phyloP scores from a whole-genome alignment of 2,329 filamentous ascomycete species.

The Claviceps sp. region DNA sequence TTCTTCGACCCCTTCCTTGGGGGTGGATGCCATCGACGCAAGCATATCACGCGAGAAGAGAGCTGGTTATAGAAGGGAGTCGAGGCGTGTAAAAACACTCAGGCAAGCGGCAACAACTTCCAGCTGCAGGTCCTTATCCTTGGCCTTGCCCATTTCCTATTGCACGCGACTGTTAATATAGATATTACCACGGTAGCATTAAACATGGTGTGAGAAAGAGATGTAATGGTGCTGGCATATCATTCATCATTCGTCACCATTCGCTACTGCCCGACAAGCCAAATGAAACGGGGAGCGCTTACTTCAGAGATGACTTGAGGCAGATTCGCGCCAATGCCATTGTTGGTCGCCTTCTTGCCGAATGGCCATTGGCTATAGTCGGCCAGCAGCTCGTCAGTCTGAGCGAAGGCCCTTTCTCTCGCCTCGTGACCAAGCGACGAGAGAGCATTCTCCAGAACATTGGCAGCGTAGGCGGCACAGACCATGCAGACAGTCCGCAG shows the following conservation, averaged over 20 bases:
- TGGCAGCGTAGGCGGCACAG: constrained; percentile 93
- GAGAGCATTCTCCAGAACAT: constrained; percentile 95
- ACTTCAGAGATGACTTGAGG: constrained; percentile 73
- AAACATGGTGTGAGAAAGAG: background rate
- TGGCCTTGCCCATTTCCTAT: constrained; percentile 66
- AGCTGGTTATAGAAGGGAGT: constrained; percentile 66
- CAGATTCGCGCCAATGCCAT: constrained; percentile 85
- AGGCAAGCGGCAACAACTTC: constrained; percentile 95
- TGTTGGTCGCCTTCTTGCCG: constrained; percentile 62
- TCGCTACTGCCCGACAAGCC: background rate
- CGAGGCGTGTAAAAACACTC: constrained; percentile 93
- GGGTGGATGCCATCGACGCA: background rate
- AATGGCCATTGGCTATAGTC: constrained; percentile 99
- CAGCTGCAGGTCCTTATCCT: constrained; percentile 90
- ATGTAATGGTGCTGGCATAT: background rate
- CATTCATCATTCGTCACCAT: background rate
- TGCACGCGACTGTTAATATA: background rate
- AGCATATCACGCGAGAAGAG: background rate
- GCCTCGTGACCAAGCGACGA: constrained; percentile 88
- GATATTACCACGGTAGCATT: too few relatives aligned
- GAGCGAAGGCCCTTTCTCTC: constrained; percentile 84
- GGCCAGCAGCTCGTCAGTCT: constrained; percentile 88
- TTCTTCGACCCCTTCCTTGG: background rate
- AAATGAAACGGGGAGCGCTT: constrained; percentile 9
- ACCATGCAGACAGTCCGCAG: constrained; percentile 89